A percentile compares a stretch with the other conserved stretches of the same genome.
These are phyloP conservation scores for Epichloe festucae DNA, from an alignment of 2,329 filamentous ascomycete genomes.

Conservation along the genomic window DNA sequence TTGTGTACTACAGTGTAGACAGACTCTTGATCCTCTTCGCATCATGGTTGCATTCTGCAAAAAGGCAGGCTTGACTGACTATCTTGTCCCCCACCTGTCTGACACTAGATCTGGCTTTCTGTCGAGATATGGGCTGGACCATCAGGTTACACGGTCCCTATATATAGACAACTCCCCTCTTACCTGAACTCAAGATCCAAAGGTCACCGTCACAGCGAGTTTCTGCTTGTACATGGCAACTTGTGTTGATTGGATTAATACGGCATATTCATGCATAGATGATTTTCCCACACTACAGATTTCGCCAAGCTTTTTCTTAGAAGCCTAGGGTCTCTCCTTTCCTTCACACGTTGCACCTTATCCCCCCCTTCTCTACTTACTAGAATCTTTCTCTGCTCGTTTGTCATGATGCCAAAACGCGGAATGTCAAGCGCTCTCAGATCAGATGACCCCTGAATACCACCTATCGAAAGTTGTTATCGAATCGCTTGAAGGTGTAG, in stretches of 20 bases:
- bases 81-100: no score
- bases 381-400: neutral
- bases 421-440: neutral
- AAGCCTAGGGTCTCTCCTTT: neutral
- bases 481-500: constrained; percentile 83
- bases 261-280: neutral
- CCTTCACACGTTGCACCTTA: neutral
- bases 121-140: neutral
- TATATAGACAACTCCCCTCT: no score
- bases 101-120: no score
- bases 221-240: neutral
- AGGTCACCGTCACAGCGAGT: neutral
- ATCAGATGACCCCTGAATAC: neutral
- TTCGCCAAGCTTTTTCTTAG: neutral
- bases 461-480: constrained; percentile 50
- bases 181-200: no score
- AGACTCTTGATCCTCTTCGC: neutral
- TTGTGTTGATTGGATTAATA: neutral
- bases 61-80: no score
- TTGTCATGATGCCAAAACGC: neutral
- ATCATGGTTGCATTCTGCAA: no score
- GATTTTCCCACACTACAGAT: neutral
- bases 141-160: neutral
- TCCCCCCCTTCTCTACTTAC: neutral
- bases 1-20: neutral